These are phyloP conservation scores for Misopates orontium DNA, from an alignment of 257 asterid genomes.

Conservation along the genomic window DNA sequence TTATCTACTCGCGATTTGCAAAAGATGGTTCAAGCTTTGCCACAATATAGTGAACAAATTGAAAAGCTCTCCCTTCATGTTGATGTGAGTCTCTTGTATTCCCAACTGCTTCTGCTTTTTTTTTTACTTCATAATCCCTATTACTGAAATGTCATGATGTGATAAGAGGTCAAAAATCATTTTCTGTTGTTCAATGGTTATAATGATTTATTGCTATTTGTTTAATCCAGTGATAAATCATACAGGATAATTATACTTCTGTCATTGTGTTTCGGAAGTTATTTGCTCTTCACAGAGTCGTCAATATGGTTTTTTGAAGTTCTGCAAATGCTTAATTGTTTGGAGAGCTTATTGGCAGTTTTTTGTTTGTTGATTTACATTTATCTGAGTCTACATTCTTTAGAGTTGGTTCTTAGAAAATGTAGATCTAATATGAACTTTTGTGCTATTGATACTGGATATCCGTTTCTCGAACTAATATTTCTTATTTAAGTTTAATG, in stretches of 20 bases:
- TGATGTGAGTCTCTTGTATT: slow-evolving; percentile 73
- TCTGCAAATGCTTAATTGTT: slow-evolving; percentile 15
- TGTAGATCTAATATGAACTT: neutral
- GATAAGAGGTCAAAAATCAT: slow-evolving; percentile 16
- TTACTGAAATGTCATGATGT: slow-evolving; percentile 10
- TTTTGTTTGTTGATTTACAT: neutral
- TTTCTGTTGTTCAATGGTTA: slow-evolving; percentile 11
- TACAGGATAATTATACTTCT: slow-evolving; percentile 13
- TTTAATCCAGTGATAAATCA: neutral
- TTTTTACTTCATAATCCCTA: slow-evolving; percentile 25
- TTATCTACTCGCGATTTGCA: slow-evolving; percentile 96
- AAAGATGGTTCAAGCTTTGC: slow-evolving; percentile 99
- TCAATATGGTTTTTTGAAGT: slow-evolving; percentile 3
- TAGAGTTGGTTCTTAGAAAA: neutral
- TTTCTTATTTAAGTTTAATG: no score
- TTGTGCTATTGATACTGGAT: neutral
- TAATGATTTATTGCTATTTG: slow-evolving; percentile 21
- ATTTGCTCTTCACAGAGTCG: slow-evolving; percentile 13
- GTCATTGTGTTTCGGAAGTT: slow-evolving; percentile 14
- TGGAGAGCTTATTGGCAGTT: slow-evolving; percentile 19
- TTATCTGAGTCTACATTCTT: neutral
- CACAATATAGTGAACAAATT: slow-evolving; percentile 97
- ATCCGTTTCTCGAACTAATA: neutral
- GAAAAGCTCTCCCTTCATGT: slow-evolving; percentile 99
- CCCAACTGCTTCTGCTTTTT: slow-evolving; percentile 22